phyloP scores from a whole-genome alignment of 139 green algal species.

The Auxenochlorella pyrenoidosa region DNA sequence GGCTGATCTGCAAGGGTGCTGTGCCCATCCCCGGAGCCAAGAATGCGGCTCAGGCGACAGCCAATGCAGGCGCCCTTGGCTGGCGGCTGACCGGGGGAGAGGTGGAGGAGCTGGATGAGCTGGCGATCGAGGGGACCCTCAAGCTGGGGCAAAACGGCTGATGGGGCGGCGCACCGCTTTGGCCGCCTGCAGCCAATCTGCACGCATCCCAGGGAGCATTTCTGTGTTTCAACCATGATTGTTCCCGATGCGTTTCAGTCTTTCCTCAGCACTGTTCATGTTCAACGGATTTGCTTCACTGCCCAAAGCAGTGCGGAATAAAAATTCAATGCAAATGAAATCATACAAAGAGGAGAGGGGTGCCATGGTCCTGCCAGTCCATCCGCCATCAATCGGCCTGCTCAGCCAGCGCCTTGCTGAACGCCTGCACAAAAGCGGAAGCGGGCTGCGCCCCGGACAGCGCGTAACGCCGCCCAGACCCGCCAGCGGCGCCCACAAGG shows the following conservation, averaged over 20 bases:
- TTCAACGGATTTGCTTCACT: no score
- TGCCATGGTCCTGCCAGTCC: no score
- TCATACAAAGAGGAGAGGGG: no score
- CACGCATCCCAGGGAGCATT: no score
- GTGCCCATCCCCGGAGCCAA: conserved; percentile 82
- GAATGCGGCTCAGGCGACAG: not conserved
- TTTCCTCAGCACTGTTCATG: no score
- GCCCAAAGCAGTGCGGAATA: no score
- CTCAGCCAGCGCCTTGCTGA: not conserved
- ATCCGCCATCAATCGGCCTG: not conserved
- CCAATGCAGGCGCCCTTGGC: conserved; percentile 16
- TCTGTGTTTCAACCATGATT: no score
- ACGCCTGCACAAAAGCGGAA: not conserved
- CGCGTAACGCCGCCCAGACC: not conserved
- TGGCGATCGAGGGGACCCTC: conserved; percentile 19
- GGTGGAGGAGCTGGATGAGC: conserved; percentile 29
- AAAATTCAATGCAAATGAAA: no score
- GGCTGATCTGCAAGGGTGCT: conserved; percentile 86
- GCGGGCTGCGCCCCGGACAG: conserved; percentile 20
- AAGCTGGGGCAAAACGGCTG: conserved; percentile 22
- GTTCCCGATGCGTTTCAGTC: no score
- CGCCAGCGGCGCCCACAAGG: not conserved
- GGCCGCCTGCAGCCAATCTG: not conserved
- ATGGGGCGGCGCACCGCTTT: not conserved
- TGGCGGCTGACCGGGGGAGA: conserved; percentile 25